A percentile compares a stretch with the other conserved stretches of the same genome.
These are phyloP conservation scores for Taiozyma sp. DNA, from an alignment of 1,139 yeast genomes.

Conservation along the genomic window DNA sequence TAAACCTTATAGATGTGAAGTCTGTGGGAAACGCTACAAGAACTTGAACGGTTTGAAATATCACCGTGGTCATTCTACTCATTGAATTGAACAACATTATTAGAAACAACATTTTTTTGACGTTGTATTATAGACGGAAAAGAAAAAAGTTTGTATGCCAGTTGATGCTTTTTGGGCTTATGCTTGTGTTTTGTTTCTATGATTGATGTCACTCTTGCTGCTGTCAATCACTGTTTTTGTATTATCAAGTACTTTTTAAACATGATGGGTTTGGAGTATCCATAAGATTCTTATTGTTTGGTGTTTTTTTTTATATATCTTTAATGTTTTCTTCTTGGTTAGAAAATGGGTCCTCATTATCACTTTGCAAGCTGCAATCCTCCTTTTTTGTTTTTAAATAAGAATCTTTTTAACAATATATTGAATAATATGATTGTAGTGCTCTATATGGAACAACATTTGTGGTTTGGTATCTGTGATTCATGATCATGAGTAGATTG, in stretches of 20 bases:
- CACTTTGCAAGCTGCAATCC: not conserved
- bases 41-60: conserved; percentile 94
- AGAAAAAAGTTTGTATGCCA: not conserved
- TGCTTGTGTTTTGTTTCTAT: not conserved
- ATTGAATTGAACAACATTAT: conserved; percentile 35
- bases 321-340: not conserved
- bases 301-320: no score
- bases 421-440: not conserved
- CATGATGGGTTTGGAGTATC: not conserved
- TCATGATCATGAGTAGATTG: no score
- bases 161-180: not conserved
- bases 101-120: not conserved
- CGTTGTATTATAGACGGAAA: not conserved
- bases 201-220: not conserved
- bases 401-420: not conserved
- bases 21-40: conserved; percentile 95
- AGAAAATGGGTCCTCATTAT: not conserved
- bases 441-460: not conserved
- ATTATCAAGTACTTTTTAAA: not conserved
- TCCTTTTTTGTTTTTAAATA: not conserved
- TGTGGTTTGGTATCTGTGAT: not conserved
- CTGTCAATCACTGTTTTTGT: not conserved
- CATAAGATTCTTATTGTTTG: not conserved
- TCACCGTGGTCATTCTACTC: conserved; percentile 97
- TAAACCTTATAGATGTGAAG: conserved; percentile 97